Conservation (phyloP, 2,329 filamentous ascomycete species). For the Exophiala aquamarina region DNA sequence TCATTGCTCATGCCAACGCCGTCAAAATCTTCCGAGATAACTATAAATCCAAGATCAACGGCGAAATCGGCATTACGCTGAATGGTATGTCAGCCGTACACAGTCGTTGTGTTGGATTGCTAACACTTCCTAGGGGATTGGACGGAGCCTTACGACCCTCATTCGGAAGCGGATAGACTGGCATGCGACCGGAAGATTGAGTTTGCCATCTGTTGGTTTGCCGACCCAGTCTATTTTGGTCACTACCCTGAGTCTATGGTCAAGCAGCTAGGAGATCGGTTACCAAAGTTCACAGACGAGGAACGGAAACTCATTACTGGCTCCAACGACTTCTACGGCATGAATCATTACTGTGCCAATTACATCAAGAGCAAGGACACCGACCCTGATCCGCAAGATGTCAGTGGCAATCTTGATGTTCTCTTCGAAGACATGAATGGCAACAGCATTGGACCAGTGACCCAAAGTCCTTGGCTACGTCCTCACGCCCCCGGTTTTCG, state of each 20-base stretch:
- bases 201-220: constrained; percentile 86
- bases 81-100: constrained; percentile 57
- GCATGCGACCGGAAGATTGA: constrained; percentile 80
- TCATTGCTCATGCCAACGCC: constrained; percentile 76
- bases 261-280: constrained; percentile 73
- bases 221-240: constrained; percentile 81
- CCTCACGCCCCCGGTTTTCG: constrained; percentile 76
- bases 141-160: constrained; percentile 77
- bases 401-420: constrained; percentile 72
- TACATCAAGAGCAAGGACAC: constrained; percentile 69
- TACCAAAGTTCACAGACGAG: constrained; percentile 72
- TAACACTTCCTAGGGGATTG: constrained; percentile 60
- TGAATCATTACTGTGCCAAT: constrained; percentile 92
- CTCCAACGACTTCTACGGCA: constrained; percentile 92
- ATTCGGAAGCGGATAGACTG: constrained; percentile 71
- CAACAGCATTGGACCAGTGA: constrained; percentile 75
- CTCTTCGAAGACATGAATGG: constrained; percentile 70
- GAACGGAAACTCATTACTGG: constrained; percentile 73
- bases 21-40: constrained; percentile 82
- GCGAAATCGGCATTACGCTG: constrained; percentile 82
- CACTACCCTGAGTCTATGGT: constrained; percentile 82
- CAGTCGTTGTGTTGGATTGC: neutral
- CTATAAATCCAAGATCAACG: constrained; percentile 70
- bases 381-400: constrained; percentile 63
- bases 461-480: constrained; percentile 77